Percentiles rank a stretch among this genome's conserved stretches.
Conservation (phyloP, 495 filamentous ascomycete species). For the Bombardia bombarda region DNA sequence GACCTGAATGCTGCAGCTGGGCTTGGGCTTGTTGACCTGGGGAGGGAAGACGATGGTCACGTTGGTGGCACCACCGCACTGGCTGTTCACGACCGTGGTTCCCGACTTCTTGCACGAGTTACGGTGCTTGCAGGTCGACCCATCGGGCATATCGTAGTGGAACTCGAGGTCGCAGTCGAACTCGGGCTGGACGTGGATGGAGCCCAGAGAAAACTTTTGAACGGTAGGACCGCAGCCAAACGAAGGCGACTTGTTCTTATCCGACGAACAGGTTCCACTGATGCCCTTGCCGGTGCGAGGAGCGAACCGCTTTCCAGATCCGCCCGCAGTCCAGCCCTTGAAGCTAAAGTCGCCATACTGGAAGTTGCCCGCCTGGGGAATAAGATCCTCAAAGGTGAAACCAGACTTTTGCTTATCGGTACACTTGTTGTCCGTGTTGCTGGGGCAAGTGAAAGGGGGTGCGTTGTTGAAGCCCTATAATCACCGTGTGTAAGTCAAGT, state of each 20-base stretch:
- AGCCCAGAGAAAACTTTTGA: conserved; percentile 63
- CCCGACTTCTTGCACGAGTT: conserved; percentile 55
- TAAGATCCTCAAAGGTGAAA: conserved; percentile 66
- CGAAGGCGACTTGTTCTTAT: conserved; percentile 43
- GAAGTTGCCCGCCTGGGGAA: conserved; percentile 51
- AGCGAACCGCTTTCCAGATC: conserved; percentile 40
- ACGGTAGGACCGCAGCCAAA: conserved; percentile 48
- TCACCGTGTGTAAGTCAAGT: conserved; percentile 11
- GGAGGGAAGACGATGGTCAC: conserved; percentile 68
- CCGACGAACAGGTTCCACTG: conserved; percentile 43
- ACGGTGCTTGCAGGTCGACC: conserved; percentile 67
- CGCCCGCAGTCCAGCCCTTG: conserved; percentile 59
- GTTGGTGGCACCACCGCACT: conserved; percentile 83
- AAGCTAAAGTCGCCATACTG: conserved; percentile 67
- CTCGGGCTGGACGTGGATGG: conserved; percentile 63
- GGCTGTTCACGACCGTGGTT: conserved; percentile 64
- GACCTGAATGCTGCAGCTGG: conserved; percentile 61
- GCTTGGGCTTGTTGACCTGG: conserved; percentile 41
- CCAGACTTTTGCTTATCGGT: conserved; percentile 55
- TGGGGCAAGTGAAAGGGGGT: conserved; percentile 56
- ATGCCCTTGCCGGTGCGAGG: conserved; percentile 54
- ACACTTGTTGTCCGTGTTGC: conserved; percentile 72
- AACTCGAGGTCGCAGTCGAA: conserved; percentile 72
- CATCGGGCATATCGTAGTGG: conserved; percentile 75
- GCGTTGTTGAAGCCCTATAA: conserved; percentile 48